Evolutionary conservation across 2,329 filamentous ascomycete genomes (phyloP).

Genomic region (Hypoxylon sp.): DNA sequence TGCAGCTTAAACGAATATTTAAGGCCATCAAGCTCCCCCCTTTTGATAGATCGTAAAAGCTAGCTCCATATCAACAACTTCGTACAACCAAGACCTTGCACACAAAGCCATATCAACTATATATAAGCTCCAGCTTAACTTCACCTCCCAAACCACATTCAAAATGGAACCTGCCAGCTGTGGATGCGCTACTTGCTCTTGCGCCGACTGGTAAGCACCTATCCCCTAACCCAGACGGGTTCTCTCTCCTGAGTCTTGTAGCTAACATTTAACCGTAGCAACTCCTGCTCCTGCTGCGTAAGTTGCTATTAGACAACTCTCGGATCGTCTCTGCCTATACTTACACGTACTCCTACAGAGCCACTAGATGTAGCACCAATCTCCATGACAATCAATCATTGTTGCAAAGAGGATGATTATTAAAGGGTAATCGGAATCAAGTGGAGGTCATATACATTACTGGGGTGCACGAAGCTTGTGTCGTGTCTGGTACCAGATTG

Average conservation of each 20-base stretch:
- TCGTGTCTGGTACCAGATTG: conserved; percentile 40
- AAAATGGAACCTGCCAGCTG: conserved; percentile 49
- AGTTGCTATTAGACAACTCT: conserved; percentile 21
- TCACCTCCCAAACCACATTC: conserved; percentile 27
- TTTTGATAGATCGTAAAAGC: conserved; percentile 35
- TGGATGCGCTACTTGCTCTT: conserved; percentile 51
- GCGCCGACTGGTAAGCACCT: conserved; percentile 47
- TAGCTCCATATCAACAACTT: conserved; percentile 23
- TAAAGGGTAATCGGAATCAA: conserved; percentile 3
- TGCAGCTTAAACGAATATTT: conserved; percentile 38
- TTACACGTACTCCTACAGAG: conserved; percentile 35
- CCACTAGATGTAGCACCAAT: conserved; percentile 42
- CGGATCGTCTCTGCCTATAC: neutral
- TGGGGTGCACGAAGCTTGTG: conserved; percentile 27
- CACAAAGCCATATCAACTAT: conserved; percentile 18
- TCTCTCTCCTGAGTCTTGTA: neutral
- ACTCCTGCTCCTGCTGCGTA: conserved; percentile 52
- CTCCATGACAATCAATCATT: conserved; percentile 22
- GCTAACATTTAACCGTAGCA: conserved; percentile 40
- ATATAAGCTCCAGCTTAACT: conserved; percentile 36
- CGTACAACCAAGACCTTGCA: conserved; percentile 22
- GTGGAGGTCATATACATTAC: conserved; percentile 18
- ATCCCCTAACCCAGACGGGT: no score
- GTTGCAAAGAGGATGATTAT: conserved; percentile 11
- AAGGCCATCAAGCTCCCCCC: conserved; percentile 46